Conservation (phyloP, 805 yeast genomes). For the Barnettozyma californica region DNA sequence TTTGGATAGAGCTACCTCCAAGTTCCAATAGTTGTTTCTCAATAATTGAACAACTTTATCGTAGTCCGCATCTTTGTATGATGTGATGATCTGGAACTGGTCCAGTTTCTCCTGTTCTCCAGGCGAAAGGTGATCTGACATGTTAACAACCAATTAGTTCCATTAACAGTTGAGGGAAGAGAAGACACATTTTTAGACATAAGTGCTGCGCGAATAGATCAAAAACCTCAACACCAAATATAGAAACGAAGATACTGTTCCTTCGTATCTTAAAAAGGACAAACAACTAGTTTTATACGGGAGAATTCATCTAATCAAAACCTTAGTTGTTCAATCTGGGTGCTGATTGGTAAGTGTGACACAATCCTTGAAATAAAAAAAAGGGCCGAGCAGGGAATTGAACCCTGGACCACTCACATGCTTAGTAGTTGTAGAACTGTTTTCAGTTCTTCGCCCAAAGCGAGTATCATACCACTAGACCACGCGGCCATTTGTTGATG, state of each 20-base stretch:
- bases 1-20: slow-evolving; percentile 55
- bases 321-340: too few relatives aligned
- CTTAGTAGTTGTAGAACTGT: slow-evolving; percentile 6
- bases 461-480: slow-evolving; percentile 24
- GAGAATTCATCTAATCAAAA: too few relatives aligned
- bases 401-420: slow-evolving; percentile 28
- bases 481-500: slow-evolving; percentile 17
- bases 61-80: slow-evolving; percentile 42
- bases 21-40: slow-evolving; percentile 49
- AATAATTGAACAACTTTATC: slow-evolving; percentile 43
- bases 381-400: slow-evolving; percentile 27
- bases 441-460: slow-evolving; percentile 17
- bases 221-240: not conserved
- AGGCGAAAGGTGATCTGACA: slow-evolving; percentile 27
- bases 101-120: slow-evolving; percentile 39
- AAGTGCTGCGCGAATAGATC: not conserved
- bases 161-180: not conserved
- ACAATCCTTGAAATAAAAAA: too few relatives aligned
- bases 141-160: not conserved
- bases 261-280: too few relatives aligned
- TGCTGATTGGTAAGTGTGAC: too few relatives aligned
- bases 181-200: not conserved
- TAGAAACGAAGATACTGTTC: too few relatives aligned
- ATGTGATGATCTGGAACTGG: slow-evolving; percentile 47
- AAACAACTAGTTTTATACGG: too few relatives aligned